phyloP scores from a whole-genome alignment of 192 early-diverging fungal genomes.

The Coemansia sp. region DNA sequence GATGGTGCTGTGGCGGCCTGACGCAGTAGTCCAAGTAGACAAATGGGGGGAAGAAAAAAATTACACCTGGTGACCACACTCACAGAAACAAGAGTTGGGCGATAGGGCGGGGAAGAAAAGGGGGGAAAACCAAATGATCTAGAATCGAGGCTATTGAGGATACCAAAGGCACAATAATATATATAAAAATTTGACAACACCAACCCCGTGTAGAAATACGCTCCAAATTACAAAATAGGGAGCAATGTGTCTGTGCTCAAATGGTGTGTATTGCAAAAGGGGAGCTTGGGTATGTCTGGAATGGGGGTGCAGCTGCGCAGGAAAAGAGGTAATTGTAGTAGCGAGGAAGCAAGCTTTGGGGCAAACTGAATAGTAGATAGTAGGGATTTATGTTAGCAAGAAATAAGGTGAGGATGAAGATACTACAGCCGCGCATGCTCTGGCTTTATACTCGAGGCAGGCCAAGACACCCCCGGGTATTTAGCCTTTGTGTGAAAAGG shows the following conservation, averaged over 20 bases:
- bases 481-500: not conserved
- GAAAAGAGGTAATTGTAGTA: constrained; percentile 11
- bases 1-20: constrained; percentile 7
- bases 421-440: not conserved
- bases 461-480: constrained; percentile 11
- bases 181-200: constrained; percentile 1
- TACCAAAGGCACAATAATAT: not conserved
- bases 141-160: not conserved
- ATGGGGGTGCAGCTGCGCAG: not conserved
- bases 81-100: not conserved
- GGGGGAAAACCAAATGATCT: not conserved
- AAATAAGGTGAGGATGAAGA: not conserved
- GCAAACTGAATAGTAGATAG: not conserved
- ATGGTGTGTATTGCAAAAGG: not conserved
- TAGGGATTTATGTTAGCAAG: not conserved
- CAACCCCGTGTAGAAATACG: constrained; percentile 6
- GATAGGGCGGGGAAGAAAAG: not conserved
- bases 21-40: not conserved
- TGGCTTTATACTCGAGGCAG: constrained; percentile 5
- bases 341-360: constrained; percentile 4
- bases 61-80: not conserved
- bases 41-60: not conserved
- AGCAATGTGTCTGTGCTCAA: not conserved
- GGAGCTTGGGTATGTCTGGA: not conserved
- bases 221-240: not conserved